phyloP scores from a whole-genome alignment of 1,284 basidiomycete genomes.

The Erythrobasidium hasegawianum region DNA sequence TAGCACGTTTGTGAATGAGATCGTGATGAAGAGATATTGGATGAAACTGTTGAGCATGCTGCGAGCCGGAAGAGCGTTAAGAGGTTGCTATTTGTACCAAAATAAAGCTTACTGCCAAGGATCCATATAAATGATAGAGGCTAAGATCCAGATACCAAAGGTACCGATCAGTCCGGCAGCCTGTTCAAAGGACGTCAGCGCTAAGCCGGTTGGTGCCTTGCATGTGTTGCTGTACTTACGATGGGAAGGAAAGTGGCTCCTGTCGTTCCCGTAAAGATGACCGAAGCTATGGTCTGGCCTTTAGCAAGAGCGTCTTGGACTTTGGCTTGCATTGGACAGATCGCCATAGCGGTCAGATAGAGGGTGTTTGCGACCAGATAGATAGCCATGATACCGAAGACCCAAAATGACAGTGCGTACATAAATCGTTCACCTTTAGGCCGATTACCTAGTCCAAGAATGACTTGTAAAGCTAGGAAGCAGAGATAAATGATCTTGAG shows the following conservation, averaged over 20 bases:
- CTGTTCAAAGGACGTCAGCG: too few species aligned
- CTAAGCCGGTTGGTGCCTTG: too few species aligned
- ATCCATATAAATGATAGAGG: slow-evolving; percentile 75
- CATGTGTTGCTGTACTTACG: slow-evolving; percentile 17
- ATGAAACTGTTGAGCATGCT: slow-evolving; percentile 29
- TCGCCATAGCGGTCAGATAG: slow-evolving; percentile 72
- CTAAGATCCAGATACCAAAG: slow-evolving; percentile 35
- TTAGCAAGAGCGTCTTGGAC: slow-evolving; percentile 14
- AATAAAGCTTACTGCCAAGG: slow-evolving; percentile 70
- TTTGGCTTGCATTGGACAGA: slow-evolving; percentile 50
- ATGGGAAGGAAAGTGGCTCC: slow-evolving; percentile 14
- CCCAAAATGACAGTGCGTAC: slow-evolving; percentile 76
- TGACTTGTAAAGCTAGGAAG: slow-evolving; percentile 51
- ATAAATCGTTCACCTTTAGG: slow-evolving; percentile 87
- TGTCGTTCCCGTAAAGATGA: slow-evolving; percentile 12
- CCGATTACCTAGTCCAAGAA: slow-evolving; percentile 87
- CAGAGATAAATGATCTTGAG: slow-evolving; percentile 32
- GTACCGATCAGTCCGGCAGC: slow-evolving; percentile 79
- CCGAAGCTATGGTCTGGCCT: slow-evolving; percentile 2
- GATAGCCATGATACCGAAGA: slow-evolving; percentile 49
- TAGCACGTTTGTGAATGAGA: slow-evolving; percentile 36
- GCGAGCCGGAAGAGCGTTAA: neutral
- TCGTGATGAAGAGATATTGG: slow-evolving; percentile 51
- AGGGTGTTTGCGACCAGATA: slow-evolving; percentile 82
- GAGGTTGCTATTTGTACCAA: neutral